phyloP scores from a whole-genome alignment of 352 stramenopile species.

The Globisporangium megalacanthum region DNA sequence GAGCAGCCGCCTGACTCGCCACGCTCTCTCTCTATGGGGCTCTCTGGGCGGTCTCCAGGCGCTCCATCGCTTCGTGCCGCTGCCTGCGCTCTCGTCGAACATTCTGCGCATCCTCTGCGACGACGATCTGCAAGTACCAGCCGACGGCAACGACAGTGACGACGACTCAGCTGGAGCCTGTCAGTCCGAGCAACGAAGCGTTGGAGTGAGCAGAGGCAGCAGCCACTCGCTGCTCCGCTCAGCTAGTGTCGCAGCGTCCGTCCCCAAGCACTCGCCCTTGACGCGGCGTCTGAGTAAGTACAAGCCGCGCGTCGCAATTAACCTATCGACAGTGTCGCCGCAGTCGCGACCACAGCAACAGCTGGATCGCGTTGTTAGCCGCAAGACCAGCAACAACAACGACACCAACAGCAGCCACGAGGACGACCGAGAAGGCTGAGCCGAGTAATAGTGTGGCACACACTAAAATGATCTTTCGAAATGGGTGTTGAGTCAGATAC shows the following conservation, averaged over 20 bases:
- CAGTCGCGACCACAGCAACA: slow-evolving; percentile 7
- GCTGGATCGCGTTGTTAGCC: not conserved
- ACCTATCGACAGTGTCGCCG: slow-evolving; percentile 23
- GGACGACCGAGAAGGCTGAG: no score
- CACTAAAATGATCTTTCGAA: no score
- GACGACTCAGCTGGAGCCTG: not conserved
- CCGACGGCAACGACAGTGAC: slow-evolving; percentile 12
- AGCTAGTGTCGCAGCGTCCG: not conserved
- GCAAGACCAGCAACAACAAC: not conserved
- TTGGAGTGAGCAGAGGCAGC: no score
- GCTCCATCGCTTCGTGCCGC: slow-evolving; percentile 47
- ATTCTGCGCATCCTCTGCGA: slow-evolving; percentile 51
- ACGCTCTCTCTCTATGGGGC: no score
- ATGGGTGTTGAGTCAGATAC: no score
- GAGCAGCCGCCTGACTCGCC: no score
- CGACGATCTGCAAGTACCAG: slow-evolving; percentile 42
- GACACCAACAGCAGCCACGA: not conserved
- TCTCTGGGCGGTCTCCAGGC: slow-evolving; percentile 8
- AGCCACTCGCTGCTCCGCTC: no score
- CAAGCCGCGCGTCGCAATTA: slow-evolving; percentile 43
- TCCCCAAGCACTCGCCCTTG: slow-evolving; percentile 19
- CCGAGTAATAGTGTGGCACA: no score
- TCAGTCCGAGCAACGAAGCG: no score
- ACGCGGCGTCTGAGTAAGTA: slow-evolving; percentile 28
- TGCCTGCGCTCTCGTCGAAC: slow-evolving; percentile 43